A percentile compares a stretch with the other conserved stretches of the same genome.
Conservation (phyloP, 805 yeast genomes). For the Starmerella stigmatis region DNA sequence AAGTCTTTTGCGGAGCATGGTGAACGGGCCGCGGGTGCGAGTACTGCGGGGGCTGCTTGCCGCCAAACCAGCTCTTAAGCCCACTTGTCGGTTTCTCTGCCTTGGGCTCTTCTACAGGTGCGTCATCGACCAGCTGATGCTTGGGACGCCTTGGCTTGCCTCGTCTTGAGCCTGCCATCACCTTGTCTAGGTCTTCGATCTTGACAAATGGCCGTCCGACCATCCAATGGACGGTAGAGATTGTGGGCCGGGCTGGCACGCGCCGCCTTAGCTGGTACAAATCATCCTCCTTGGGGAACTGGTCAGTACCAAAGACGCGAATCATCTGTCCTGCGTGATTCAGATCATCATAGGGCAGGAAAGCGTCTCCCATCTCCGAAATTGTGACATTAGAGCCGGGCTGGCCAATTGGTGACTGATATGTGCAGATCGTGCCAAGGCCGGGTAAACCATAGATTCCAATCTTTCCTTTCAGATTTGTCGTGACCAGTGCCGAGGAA, state of each 20-base stretch:
- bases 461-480: conserved; percentile 19
- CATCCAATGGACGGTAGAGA: conserved; percentile 76
- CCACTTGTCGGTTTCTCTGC: conserved; percentile 1
- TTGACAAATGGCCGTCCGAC: conserved; percentile 60
- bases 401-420: conserved; percentile 15
- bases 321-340: conserved; percentile 44
- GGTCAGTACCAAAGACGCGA: conserved; percentile 40
- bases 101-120: conserved; percentile 9
- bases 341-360: conserved; percentile 42
- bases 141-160: conserved; percentile 37
- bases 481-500: conserved; percentile 31
- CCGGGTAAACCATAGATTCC: conserved; percentile 24
- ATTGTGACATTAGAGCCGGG: conserved; percentile 19
- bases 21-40: conserved; percentile 12
- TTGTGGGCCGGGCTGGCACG: conserved; percentile 67
- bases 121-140: conserved; percentile 19
- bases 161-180: conserved; percentile 69
- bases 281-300: conserved; percentile 32
- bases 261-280: conserved; percentile 56
- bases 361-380: conserved; percentile 33
- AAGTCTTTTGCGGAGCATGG: conserved; percentile 20
- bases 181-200: conserved; percentile 48
- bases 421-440: conserved; percentile 19
- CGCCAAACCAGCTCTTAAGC: conserved; percentile 12
- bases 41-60: conserved; percentile 7